Evolutionary conservation across 176 grass and related monocot genomes (phyloP), one percentile per base, ranked within the genome.

Genomic region (Paspalum notatum): DNA sequence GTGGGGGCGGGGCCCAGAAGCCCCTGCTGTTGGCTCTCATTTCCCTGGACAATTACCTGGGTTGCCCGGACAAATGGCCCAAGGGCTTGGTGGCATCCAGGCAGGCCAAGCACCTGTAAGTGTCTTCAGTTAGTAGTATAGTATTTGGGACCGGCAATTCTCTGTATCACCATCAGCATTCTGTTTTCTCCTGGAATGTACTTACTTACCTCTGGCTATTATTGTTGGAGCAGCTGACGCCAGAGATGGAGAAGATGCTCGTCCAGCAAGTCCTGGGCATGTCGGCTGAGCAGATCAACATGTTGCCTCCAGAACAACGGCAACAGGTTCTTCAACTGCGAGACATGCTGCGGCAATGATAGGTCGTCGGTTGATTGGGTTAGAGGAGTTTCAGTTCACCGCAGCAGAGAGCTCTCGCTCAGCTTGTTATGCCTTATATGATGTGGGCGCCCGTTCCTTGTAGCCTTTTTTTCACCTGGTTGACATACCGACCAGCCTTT

Each of bases 281-380:
- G 69, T 93, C 93, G 0, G 82, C 78, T 3, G 96, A 99, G 43
- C 93, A 99, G 82, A 99, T 99, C 59, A 88, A 93, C 83, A 80
- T 90, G 82, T 72, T 99, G 76, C 88, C 96, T 53, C 92, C 96
- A 7, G 96, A 99, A 76, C 96, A 99, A 82, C 86, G 93, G 38
- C 91, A 95, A 24, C 96, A 99, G 75, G 96, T 99, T 43, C 82
- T 99, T 93, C 96, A 99, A 47, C 80, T 99, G 32, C 90, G 90
- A 25, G 96, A 99, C 5, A 95, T 99, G 93, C 89, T 99, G 21
- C 87, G 90, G 55, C 62, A 44, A 39, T 87, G 72, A 84, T 75
- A 43, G 21, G 9, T 9, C 15, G 11, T 22, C 22, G 59, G 71
- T 71, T 84, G 54, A 27, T 21, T 16, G 16, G 5, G 55, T 7